Base-by-base conservation (phyloP, 2,329 filamentous ascomycete genomes). In the Calonectria pseudoreteaudii region DNA sequence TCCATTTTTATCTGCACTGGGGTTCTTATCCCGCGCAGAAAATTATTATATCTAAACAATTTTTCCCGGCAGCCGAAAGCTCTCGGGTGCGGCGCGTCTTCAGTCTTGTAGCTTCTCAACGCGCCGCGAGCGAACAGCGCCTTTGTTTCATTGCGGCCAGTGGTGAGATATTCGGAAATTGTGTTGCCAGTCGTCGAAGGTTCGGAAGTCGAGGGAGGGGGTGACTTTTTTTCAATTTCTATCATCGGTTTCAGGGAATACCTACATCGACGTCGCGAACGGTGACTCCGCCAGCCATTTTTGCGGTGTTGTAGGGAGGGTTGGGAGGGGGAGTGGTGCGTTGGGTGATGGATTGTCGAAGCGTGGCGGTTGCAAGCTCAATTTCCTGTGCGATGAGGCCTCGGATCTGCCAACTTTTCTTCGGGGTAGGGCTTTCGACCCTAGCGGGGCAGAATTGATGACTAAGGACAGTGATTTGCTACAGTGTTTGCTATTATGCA, bases 231-330 rank as follows among this genome's bases (percentile, higher is more conserved):
- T 73, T 74, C 36, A 60, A 34, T 60, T 52, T 77, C 73, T 72
- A 41, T 72, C 78, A 73, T 75, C 41, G 66, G 66, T 69, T 77
- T 83, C 79, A 82, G 78, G 83, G 79, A 82, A 77, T 74, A 92
- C 92, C 88, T 92, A 94, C 93, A 91, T 94, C 93, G 87, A 96
- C 94, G 90, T 96, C 94, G 89, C 94, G 94, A 88, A 96, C 94
- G 83, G 90, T 91, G 86, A 95, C 91, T 88, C 94, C 94, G 88
- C 93, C 91, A 86, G 89, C 88, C 94, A 96, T 96, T 87, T 90
- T 95, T 89, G 89, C 90, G 90, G 90, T 91, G 81, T 83, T 86
- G 81, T 79, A 78, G 80, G 80, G 73, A 67, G 78, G 74, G 71
- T 50, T 68, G 70, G 77, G 76, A n/a, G n/a, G n/a, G n/a, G n/a